phyloP scores from a whole-genome alignment of 148 eudicot genomes.

The Mesembryanthemum crystallinum region DNA sequence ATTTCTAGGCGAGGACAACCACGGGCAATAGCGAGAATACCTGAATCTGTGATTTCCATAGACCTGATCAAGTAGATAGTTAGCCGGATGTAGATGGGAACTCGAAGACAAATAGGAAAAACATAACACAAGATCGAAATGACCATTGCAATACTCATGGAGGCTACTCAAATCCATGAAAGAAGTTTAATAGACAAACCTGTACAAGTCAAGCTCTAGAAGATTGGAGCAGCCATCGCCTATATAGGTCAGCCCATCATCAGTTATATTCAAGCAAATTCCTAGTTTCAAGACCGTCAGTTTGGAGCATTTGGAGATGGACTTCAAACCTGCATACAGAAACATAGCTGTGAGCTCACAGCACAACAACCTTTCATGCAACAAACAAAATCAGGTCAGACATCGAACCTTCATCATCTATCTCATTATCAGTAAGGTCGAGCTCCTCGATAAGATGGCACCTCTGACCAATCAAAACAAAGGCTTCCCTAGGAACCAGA shows the following conservation, averaged over 20 bases:
- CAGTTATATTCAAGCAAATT: slow-evolving; percentile 73
- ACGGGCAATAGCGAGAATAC: slow-evolving; percentile 60
- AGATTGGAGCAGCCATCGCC: slow-evolving; percentile 75
- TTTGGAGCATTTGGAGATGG: slow-evolving; percentile 72
- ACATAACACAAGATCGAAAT: background rate
- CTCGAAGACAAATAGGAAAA: background rate
- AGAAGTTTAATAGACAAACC: slow-evolving; percentile 42
- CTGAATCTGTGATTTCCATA: slow-evolving; percentile 68
- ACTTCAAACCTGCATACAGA: slow-evolving; percentile 58
- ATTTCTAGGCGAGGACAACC: slow-evolving; percentile 75
- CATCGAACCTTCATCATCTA: slow-evolving; percentile 74
- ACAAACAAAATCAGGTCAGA: slow-evolving; percentile 14
- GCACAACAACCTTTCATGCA: background rate
- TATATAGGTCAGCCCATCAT: slow-evolving; percentile 61
- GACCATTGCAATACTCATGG: background rate
- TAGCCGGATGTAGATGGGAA: background rate
- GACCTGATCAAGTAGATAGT: slow-evolving; percentile 46
- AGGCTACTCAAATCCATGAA: no score
- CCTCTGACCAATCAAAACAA: slow-evolving; percentile 70
- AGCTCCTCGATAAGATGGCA: slow-evolving; percentile 84
- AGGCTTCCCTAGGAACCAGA: slow-evolving; percentile 68
- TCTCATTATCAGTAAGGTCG: slow-evolving; percentile 84
- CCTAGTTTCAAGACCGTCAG: slow-evolving; percentile 73
- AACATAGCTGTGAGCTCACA: slow-evolving; percentile 9
- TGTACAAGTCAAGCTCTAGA: slow-evolving; percentile 81